phyloP scores from a whole-genome alignment of 495 filamentous ascomycete species.

The Aspergillus saccharolyticus region DNA sequence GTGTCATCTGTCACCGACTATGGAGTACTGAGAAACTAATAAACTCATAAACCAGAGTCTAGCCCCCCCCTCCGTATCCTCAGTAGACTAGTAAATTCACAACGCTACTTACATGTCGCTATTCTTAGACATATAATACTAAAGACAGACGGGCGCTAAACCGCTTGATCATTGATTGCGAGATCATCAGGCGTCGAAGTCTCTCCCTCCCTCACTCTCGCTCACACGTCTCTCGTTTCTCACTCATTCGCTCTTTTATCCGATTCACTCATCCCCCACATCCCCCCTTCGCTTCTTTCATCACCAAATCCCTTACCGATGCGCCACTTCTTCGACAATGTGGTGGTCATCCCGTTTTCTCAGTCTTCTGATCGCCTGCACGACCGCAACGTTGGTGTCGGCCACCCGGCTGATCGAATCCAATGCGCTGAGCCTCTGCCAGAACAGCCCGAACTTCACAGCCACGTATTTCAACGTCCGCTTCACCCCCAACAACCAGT shows the following conservation, averaged over 20 bases:
- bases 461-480: constrained; percentile 77
- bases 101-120: neutral
- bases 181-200: neutral
- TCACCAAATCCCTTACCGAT: neutral
- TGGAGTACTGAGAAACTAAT: too few species aligned
- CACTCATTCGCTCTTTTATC: neutral
- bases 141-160: neutral
- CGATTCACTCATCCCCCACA: neutral
- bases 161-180: neutral
- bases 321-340: neutral
- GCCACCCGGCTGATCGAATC: constrained; percentile 56
- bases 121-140: neutral
- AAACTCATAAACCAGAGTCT: too few species aligned
- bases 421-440: constrained; percentile 72
- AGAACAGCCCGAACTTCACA: constrained; percentile 72
- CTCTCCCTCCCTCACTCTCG: neutral
- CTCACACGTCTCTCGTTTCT: neutral
- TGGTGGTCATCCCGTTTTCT: constrained; percentile 17
- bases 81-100: neutral
- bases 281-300: neutral
- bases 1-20: neutral
- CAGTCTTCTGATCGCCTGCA: constrained; percentile 32
- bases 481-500: constrained; percentile 71
- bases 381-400: constrained; percentile 30
- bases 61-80: too few species aligned